Evolutionary conservation across 169 alveolate species (phyloP), one percentile per base, ranked within the genome.

Genomic region (Plasmodium vivax): DNA sequence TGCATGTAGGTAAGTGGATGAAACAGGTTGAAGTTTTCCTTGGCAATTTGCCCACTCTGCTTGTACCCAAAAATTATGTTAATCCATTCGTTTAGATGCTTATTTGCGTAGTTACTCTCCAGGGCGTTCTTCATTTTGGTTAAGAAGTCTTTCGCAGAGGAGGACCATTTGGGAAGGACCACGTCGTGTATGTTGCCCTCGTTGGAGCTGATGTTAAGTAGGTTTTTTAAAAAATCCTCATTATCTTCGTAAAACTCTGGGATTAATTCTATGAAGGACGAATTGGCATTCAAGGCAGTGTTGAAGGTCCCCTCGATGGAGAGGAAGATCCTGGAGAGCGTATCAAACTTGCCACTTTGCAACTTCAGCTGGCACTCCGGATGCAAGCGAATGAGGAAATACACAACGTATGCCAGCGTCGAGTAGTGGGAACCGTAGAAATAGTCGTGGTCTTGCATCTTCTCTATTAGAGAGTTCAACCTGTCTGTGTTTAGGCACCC

Each of bases 391-490:
- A 99, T 98, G 47, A 98, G 96, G 96, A 98, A 99, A 83, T 99
- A 99, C 12, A 99, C 98, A 34, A 98, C 99, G 95, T 98, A 97
- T 12, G 99, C 99, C 19, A 99, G 99, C 0, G 99, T 98, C 51
- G 99, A 98, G 95, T 99, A 99, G 94, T 99, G 99, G 1, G 99
- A 98, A 82, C 99, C 99, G 95, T 98, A 99, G 27, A 98, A 96
- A 95, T 98, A 99, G 93, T 97, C 95, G 43, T 91, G 87, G 43
- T 97, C 97, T 34, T 93, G 95, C 99, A 97, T 97, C 34, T 98
- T 88, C 47, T 96, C 97, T 56, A 96, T 96, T n/a, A 97, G 95
- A 73, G 96, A 97, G 73, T 95, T 92, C 23, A 98, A 92, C 77
- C 98, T 85, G 58, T 95, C 97, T 51, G 80, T 54, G 95, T 98